These are phyloP conservation scores for Nicotiana otophora DNA, from an alignment of 257 asterid genomes.

Conservation along the genomic window DNA sequence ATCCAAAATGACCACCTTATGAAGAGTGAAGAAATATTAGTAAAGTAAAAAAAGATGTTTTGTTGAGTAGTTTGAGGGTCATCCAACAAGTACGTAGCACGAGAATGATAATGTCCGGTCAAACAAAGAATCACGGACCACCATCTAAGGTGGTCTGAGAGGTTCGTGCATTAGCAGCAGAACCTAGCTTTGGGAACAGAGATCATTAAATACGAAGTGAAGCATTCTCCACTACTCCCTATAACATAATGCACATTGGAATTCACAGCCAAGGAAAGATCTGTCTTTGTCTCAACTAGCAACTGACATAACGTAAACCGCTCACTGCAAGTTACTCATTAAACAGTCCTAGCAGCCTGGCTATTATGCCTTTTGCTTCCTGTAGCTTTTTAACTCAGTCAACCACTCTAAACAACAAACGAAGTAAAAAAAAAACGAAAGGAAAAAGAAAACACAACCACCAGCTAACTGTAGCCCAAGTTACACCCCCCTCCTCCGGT, in stretches of 20 bases:
- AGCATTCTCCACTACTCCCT: conserved; percentile 15
- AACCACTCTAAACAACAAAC: neutral
- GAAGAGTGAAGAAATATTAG: neutral
- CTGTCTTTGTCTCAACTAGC: conserved; percentile 46
- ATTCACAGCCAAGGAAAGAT: conserved; percentile 40
- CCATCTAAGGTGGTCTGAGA: conserved; percentile 38
- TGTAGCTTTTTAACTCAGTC: conserved; percentile 12
- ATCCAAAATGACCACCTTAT: conserved; percentile 16
- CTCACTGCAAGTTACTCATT: conserved; percentile 43
- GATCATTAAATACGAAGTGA: conserved; percentile 21
- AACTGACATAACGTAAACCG: conserved; percentile 54
- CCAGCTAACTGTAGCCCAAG: too few relatives aligned
- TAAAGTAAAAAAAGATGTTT: neutral
- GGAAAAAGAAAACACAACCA: too few relatives aligned
- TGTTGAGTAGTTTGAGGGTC: conserved; percentile 17
- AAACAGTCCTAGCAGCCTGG: conserved; percentile 30
- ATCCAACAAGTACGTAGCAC: conserved; percentile 18
- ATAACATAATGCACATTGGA: conserved; percentile 44
- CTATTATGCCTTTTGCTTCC: conserved; percentile 26
- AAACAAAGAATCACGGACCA: conserved; percentile 44
- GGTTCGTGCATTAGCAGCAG: conserved; percentile 23
- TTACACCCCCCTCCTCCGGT: too few relatives aligned
- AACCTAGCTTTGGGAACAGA: conserved; percentile 30
- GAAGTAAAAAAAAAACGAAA: neutral
- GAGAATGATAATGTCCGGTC: conserved; percentile 37